phyloP scores from a whole-genome alignment of 139 green algal genomes.

The Spirogloea muscicola region DNA sequence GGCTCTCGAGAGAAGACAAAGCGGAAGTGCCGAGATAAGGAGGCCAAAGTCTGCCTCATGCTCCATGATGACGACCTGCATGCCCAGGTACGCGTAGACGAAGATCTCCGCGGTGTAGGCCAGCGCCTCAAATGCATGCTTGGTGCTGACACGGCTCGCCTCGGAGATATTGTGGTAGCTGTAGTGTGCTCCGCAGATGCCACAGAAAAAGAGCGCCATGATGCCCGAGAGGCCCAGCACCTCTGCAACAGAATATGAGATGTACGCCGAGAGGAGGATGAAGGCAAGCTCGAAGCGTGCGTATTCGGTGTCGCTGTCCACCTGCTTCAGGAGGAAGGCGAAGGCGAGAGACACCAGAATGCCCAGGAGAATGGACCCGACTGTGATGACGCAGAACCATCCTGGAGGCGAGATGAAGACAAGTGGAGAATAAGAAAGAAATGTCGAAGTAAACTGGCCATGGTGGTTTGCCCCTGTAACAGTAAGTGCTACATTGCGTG shows the following conservation, averaged over 20 bases:
- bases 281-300: slow-evolving; percentile 43
- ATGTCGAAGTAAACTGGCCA: neutral
- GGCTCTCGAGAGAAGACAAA: slow-evolving; percentile 55
- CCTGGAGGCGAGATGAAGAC: slow-evolving; percentile 2
- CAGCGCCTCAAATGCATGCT: slow-evolving; percentile 54
- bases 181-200: slow-evolving; percentile 68
- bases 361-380: slow-evolving; percentile 63
- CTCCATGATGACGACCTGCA: slow-evolving; percentile 54
- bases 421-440: neutral
- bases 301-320: slow-evolving; percentile 37
- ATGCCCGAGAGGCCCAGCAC: slow-evolving; percentile 47
- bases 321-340: slow-evolving; percentile 46
- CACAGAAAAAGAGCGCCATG: slow-evolving; percentile 60
- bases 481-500: neutral
- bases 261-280: slow-evolving; percentile 47
- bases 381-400: slow-evolving; percentile 49
- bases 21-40: slow-evolving; percentile 54
- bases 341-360: slow-evolving; percentile 51
- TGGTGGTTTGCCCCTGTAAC: neutral
- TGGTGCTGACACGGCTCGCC: slow-evolving; percentile 50
- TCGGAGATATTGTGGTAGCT: slow-evolving; percentile 55
- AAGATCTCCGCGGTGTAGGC: slow-evolving; percentile 67
- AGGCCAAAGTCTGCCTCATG: slow-evolving; percentile 45
- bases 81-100: slow-evolving; percentile 71
- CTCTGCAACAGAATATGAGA: slow-evolving; percentile 47